Evolutionary conservation across 768 basidiomycete species (phyloP), one percentile per base, ranked within the genome.

Genomic region (Hericium erinaceus): DNA sequence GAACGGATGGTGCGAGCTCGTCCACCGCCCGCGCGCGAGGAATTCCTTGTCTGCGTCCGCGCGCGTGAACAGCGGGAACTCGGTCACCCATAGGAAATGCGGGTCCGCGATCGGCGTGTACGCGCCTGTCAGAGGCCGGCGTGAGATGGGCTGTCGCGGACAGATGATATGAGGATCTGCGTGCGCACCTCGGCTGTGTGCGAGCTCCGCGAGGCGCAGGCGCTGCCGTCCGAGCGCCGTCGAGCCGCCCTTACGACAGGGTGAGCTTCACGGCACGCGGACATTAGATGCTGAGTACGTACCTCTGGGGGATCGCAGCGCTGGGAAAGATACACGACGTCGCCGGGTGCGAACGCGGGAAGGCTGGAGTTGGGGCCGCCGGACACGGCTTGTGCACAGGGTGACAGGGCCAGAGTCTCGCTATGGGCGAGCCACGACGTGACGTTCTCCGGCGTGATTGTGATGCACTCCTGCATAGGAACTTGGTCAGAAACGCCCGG

Each of bases 11-110:
- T 98, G 95, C 3, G 91, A 85, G 61, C 89, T 89, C 62, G 89
- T 88, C 90, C 92, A 95, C 65, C 93, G 78, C 33, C 94, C 94
- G 57, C 83, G 80, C 3, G 92, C 89, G 33, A 93, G 72, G 67
- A 86, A 82, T 39, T 89, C 84, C 72, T 97, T 97, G 74, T 97
- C 94, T 56, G 78, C 77, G 69, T 97, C 94, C 39, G 86, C 83
- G 33, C 78, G 83, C 15, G 94, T 84, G 74, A 95, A 97, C 22
- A 98, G 77, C 13, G 95, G 95, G 69, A 97, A 97, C 69, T 95
- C 93, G 4, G 92, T 95, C 55, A 98, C 82, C 95, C 95, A 98
- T 18, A 95, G 77, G 71, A 98, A 95, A 69, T 91, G 87, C 51
- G 91, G 91, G 24, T 72, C 71, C 28, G 75, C 55, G 3, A 84